These are phyloP conservation scores for Periconia sp. DNA, from an alignment of 2,329 filamentous ascomycete species.

Conservation along the genomic window DNA sequence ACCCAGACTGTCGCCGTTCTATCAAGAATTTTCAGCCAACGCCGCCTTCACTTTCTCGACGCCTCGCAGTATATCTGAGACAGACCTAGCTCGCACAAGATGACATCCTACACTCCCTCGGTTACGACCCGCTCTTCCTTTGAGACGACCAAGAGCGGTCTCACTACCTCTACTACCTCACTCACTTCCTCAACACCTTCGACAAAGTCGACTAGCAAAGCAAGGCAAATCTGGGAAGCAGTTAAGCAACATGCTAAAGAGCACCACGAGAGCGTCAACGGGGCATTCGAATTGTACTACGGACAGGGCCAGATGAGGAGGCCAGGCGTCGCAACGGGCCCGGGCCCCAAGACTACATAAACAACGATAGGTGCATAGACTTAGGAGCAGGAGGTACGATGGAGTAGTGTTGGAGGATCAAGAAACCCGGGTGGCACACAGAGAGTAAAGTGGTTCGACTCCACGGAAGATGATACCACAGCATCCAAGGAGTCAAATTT, in stretches of 20 bases:
- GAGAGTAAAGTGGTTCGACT: too few relatives aligned
- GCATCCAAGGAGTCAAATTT: too few relatives aligned
- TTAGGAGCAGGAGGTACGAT: too few relatives aligned
- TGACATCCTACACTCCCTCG: conserved; percentile 1
- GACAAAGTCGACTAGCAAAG: conserved; percentile 5
- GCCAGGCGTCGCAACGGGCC: too few relatives aligned
- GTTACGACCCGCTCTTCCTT: conserved; percentile 13
- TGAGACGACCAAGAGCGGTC: conserved; percentile 13
- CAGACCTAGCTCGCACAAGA: neutral
- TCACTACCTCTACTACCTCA: conserved; percentile 5
- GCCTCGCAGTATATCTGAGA: neutral
- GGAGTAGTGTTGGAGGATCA: too few relatives aligned
- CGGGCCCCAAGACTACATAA: too few relatives aligned
- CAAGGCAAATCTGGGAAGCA: conserved; percentile 13
- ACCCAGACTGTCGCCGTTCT: neutral
- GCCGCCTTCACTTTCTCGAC: neutral
- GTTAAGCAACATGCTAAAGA: conserved; percentile 26
- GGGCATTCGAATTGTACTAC: conserved; percentile 21
- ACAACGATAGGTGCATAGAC: too few relatives aligned
- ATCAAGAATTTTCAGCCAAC: neutral
- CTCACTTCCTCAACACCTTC: conserved; percentile 1
- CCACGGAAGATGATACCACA: too few relatives aligned
- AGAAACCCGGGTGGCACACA: too few relatives aligned
- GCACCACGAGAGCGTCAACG: conserved; percentile 26
- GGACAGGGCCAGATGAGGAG: conserved; percentile 6